Evolutionary conservation across 345 rosid species (phyloP).

Genomic region (Abelmoschus esculentus): DNA sequence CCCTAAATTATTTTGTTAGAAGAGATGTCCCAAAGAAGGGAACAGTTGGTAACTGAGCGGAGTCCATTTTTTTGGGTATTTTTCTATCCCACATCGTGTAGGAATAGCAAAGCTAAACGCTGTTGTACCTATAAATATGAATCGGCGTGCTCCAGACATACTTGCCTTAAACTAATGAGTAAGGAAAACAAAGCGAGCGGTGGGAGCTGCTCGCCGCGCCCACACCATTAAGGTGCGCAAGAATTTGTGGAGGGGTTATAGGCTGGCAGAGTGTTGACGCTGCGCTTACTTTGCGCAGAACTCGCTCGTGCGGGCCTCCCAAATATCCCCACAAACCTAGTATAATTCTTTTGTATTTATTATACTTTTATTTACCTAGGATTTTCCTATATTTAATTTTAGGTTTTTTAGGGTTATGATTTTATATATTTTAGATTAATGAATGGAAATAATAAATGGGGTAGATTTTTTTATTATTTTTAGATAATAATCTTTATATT

Average conservation of each 20-base stretch:
- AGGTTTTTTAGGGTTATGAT: too few relatives aligned
- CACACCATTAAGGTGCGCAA: constrained; percentile 28
- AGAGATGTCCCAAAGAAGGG: not conserved
- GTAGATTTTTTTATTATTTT: too few relatives aligned
- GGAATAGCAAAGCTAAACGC: fast-evolving
- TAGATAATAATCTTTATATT: too few relatives aligned
- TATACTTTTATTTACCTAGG: too few relatives aligned
- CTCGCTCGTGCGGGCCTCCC: constrained; percentile 89
- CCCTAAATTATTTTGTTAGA: too few relatives aligned
- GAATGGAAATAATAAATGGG: too few relatives aligned
- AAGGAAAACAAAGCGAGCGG: constrained; percentile 92
- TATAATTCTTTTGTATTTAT: too few relatives aligned
- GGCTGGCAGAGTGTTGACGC: constrained; percentile 87
- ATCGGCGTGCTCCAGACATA: fast-evolving
- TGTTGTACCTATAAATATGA: not conserved
- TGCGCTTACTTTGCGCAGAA: constrained; percentile 94
- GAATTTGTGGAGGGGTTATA: constrained; percentile 80
- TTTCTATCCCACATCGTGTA: constrained; percentile 17
- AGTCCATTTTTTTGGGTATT: not conserved
- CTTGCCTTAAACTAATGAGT: constrained; percentile 94
- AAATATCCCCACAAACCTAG: not conserved
- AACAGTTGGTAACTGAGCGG: not conserved
- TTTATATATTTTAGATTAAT: too few relatives aligned
- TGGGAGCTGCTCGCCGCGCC: constrained; percentile 67
- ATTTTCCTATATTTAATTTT: too few relatives aligned